Evolutionary conservation across 176 grass and related monocot genomes (phyloP), one percentile per base, ranked within the genome.

Genomic region (Bonia amplexicaulis): DNA sequence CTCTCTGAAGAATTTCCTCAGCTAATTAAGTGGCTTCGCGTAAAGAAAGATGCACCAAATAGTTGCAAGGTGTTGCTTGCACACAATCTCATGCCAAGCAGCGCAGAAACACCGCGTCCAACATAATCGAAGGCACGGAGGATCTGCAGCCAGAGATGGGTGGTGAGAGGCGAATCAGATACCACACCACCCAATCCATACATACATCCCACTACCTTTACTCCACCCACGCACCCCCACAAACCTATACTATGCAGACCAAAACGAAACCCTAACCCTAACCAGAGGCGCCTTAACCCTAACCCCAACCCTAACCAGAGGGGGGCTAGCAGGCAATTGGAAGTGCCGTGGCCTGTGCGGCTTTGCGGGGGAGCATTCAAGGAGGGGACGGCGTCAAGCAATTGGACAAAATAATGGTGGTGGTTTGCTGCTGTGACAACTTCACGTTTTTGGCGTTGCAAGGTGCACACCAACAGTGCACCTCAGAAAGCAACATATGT

Each of bases 241-340:
- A 31, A 59, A 12, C 67, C 77, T n/a, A 74, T 5, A 4, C 33
- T 20, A 66, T 2, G 74, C 88, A 79, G 39, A 35, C 40, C 71
- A 78, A 80, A 87, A 87, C 66, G 29, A 46, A 86, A 88, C 89
- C 89, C 89, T 93, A 93, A 93, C 81, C 88, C 91, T 92, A 84
- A 93, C 88, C 25, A 84, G 31, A 76, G 73, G 57, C 15, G 77
- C 41, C 13, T 69, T 81, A 81, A 81, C 67, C 48, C 61, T 49
- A 84, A 68, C 51, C 66, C 55, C 69, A 81, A 81, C 67, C 48
- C 70, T 49, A 84, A 68, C 51, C 66, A 41, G 8, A 42, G 26
- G 42, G 63, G 57, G 41, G 19, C 77, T 70, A 31, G n/a, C 3
- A 4, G 47, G 76, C 51, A 72, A 84, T 39, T 67, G 76, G 47